Conservation (phyloP, 495 filamentous ascomycete genomes). For the Annulohypoxylon maeteangense region DNA sequence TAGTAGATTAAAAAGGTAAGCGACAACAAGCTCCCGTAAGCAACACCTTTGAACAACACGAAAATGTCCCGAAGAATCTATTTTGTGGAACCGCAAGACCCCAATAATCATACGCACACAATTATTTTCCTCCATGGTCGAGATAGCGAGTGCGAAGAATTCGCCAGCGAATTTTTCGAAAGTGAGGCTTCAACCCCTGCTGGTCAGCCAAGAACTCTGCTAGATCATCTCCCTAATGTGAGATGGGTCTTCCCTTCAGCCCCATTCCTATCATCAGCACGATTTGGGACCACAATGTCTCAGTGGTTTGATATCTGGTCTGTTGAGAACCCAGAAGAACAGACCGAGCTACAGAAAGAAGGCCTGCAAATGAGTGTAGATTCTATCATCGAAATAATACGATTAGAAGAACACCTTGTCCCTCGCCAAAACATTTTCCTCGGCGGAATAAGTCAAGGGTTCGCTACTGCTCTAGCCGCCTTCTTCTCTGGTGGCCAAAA, state of each 20-base stretch:
- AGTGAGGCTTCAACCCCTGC: constrained; percentile 46
- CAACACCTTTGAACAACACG: neutral
- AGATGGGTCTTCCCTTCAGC: constrained; percentile 61
- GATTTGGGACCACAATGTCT: constrained; percentile 51
- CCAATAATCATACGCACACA: constrained; percentile 59
- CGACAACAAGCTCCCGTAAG: too few species aligned
- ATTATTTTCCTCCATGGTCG: constrained; percentile 68
- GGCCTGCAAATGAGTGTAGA: constrained; percentile 47
- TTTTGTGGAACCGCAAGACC: neutral
- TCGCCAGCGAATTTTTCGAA: constrained; percentile 62
- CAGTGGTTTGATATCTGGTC: constrained; percentile 60
- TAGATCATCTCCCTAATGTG: constrained; percentile 43
- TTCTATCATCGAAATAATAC: constrained; percentile 36
- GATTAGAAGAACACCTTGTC: constrained; percentile 46
- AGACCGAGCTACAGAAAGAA: constrained; percentile 46
- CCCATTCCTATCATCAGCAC: constrained; percentile 49
- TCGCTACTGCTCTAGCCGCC: constrained; percentile 57
- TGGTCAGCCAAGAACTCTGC: constrained; percentile 47
- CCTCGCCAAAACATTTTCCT: constrained; percentile 49
- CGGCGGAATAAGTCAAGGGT: constrained; percentile 52
- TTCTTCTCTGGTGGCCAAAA: constrained; percentile 43
- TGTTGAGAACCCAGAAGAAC: constrained; percentile 44
- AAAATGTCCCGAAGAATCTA: neutral
- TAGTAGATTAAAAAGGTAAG: too few species aligned
- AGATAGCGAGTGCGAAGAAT: constrained; percentile 61